Percentiles rank a stretch among this genome's conserved stretches.
Evolutionary conservation across 2,329 filamentous ascomycete genomes (phyloP).

Genomic region (Claviceps pusilla): DNA sequence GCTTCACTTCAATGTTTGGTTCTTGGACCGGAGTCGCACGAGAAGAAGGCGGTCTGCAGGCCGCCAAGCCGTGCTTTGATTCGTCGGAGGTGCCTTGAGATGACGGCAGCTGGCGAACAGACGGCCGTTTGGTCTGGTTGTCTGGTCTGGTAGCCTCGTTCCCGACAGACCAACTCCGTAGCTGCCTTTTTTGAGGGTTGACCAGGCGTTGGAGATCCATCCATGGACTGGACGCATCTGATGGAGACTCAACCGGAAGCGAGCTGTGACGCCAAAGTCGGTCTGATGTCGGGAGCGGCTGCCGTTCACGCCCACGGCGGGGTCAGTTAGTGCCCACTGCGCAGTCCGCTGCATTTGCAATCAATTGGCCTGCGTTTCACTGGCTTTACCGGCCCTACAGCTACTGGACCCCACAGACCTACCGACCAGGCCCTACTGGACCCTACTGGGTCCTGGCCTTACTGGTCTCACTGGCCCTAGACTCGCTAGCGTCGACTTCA

Average conservation of each 20-base stretch:
- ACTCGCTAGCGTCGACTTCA: too few species aligned
- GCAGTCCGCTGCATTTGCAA: too few species aligned
- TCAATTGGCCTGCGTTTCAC: too few species aligned
- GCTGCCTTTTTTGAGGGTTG: not conserved
- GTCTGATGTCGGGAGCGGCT: not conserved
- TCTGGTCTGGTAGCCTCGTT: not conserved
- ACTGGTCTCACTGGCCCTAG: too few species aligned
- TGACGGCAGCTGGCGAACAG: not conserved
- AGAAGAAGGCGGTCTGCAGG: slow-evolving; percentile 2
- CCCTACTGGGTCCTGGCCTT: too few species aligned
- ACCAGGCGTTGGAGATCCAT: not conserved
- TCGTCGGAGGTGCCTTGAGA: not conserved
- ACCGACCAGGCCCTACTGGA: too few species aligned
- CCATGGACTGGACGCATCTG: not conserved
- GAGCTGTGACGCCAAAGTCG: not conserved
- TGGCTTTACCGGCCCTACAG: too few species aligned
- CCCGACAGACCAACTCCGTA: not conserved
- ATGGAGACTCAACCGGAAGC: not conserved
- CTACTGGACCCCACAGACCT: too few species aligned
- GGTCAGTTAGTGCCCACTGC: not conserved
- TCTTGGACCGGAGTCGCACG: not conserved
- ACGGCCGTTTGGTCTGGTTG: not conserved
- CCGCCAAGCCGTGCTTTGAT: not conserved
- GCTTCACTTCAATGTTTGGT: too few species aligned
- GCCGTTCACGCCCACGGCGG: not conserved